These are phyloP conservation scores for Colletotrichum orbiculare DNA, from an alignment of 2,329 filamentous ascomycete species.

Conservation along the genomic window DNA sequence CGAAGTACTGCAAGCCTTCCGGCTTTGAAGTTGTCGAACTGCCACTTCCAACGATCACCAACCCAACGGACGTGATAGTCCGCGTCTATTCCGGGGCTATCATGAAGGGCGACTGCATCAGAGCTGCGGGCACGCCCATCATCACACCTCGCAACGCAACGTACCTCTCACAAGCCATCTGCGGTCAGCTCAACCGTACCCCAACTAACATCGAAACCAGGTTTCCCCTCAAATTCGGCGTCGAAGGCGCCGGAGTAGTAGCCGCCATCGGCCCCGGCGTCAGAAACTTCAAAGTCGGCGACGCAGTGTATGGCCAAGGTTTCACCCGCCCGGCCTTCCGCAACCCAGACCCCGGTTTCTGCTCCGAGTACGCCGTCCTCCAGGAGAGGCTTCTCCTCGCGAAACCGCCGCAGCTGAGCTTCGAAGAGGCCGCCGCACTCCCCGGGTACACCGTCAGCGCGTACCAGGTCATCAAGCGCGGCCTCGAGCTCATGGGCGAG, in stretches of 20 bases:
- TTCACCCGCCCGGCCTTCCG: slow-evolving; percentile 52
- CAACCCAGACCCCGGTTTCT: slow-evolving; percentile 44
- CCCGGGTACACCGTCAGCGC: slow-evolving; percentile 54
- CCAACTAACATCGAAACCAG: slow-evolving; percentile 12
- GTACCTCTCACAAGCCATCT: not conserved
- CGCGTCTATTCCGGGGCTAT: slow-evolving; percentile 51
- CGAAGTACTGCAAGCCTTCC: slow-evolving; percentile 50
- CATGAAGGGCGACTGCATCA: slow-evolving; percentile 49
- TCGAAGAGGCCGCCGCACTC: slow-evolving; percentile 51
- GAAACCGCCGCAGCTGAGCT: slow-evolving; percentile 46
- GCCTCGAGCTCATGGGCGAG: slow-evolving; percentile 48
- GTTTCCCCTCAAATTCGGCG: slow-evolving; percentile 41
- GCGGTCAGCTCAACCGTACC: too few relatives aligned
- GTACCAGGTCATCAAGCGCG: slow-evolving; percentile 55
- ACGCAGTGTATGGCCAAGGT: slow-evolving; percentile 48
- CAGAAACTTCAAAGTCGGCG: slow-evolving; percentile 21
- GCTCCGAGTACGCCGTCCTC: slow-evolving; percentile 53
- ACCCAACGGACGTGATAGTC: slow-evolving; percentile 56
- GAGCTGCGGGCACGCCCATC: slow-evolving; percentile 39
- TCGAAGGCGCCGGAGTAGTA: slow-evolving; percentile 21
- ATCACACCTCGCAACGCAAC: slow-evolving; percentile 32
- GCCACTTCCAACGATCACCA: slow-evolving; percentile 56
- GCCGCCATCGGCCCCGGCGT: slow-evolving; percentile 11
- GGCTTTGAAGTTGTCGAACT: slow-evolving; percentile 53
- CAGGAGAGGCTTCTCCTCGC: slow-evolving; percentile 48